Conservation (phyloP, 768 basidiomycete species). For the Lactarius tabidus region DNA sequence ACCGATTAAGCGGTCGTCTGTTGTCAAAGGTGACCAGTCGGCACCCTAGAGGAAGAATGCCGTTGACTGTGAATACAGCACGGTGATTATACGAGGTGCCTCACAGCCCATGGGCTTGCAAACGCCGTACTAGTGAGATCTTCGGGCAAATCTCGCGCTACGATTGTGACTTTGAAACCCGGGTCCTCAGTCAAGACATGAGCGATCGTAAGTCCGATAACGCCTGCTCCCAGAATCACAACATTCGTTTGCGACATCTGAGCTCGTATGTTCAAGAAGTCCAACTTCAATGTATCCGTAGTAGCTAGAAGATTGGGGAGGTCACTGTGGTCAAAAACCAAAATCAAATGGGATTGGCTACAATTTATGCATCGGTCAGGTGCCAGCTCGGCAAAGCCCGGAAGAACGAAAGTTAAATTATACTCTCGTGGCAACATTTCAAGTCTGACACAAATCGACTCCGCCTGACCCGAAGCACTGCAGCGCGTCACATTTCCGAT, state of each 20-base stretch:
- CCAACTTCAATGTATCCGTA: neutral
- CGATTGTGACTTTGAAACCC: constrained; percentile 33
- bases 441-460: no score
- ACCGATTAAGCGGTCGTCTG: constrained; percentile 33
- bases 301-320: neutral
- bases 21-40: constrained; percentile 42
- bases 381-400: no score
- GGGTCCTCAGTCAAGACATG: constrained; percentile 32
- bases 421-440: no score
- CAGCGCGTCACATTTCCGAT: no score
- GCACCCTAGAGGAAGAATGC: constrained; percentile 39
- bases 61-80: neutral
- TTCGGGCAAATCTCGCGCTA: constrained; percentile 40
- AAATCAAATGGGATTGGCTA: neutral
- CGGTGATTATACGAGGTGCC: constrained; percentile 17
- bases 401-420: no score
- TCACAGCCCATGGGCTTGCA: constrained; percentile 50
- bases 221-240: constrained; percentile 42
- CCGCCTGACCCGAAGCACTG: no score
- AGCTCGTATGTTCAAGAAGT: constrained; percentile 5
- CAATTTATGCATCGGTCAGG: neutral
- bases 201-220: constrained; percentile 43
- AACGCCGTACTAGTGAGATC: constrained; percentile 42
- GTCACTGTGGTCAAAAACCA: no score
- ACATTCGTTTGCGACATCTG: constrained; percentile 25